Evolutionary conservation across 2,329 filamentous ascomycete species (phyloP), one percentile per base, ranked within the genome.

Genomic region (Microthyrium microscopicum): DNA sequence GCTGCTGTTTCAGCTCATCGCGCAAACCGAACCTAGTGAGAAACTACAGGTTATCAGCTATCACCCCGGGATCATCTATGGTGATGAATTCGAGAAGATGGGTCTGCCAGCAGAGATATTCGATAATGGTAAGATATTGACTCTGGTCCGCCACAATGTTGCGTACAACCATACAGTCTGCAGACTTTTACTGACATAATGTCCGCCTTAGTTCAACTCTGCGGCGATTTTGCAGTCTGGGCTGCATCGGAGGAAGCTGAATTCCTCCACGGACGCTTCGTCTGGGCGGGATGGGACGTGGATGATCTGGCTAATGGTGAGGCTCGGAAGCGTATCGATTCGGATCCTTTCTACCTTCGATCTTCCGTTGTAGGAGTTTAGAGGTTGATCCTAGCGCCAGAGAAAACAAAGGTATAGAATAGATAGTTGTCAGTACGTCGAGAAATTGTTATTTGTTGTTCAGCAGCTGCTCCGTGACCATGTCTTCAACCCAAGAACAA

Each of bases 61-160:
- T 2, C 46, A 56, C 24, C 56, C 54, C 2, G 53, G 53, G 5
- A 40, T 55, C 3, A 41, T 53, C 1, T 36, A 18, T 15, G 20
- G 29, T 17, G 27, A 22, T 11, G 11, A 9, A 11, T 31, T 8
- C 15, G 11, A 20, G 15, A 8, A 9, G 6, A 31, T 31, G 18
- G 9, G 29, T 21, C 7, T 31, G 6, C 8, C 19, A 9, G 11
- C 8, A 15, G 29, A 31, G 6, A 7, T 31, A 19, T 9, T 20
- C n/a, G n/a, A n/a, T 9, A 9, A 9, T 25, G 22, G 22, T 9
- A 9, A 25, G 22, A 9, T 25, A 25, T 12, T 9, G 12, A 25
- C 9, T 9, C 9, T 9, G 22, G 9, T 12, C 9, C 22, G 22
- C 12, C 12, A 9, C 22, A 9, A 9, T 12, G 12, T 25, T 9